Percentiles rank a stretch among this genome's conserved stretches.
Evolutionary conservation across 257 asterid genomes (phyloP).

Genomic region (Salvia rosmarinus): DNA sequence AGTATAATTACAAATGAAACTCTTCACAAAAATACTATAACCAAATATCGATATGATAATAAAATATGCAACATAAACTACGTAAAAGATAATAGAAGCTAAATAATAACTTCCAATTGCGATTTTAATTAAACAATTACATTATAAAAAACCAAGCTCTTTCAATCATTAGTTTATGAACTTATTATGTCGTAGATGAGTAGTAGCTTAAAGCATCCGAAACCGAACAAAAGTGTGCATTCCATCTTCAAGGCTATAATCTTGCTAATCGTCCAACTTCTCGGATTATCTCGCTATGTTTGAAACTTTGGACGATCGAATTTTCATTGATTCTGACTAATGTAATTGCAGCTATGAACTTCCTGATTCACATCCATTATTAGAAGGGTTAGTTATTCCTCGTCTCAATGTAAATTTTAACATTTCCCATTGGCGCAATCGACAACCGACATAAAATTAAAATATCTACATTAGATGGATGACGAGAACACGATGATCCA

Average conservation of each 20-base stretch:
- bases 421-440: constrained; percentile 25
- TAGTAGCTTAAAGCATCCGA: constrained; percentile 11
- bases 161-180: background rate
- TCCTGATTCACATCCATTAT: constrained; percentile 73
- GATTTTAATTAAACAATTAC: background rate
- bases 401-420: constrained; percentile 24
- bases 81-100: constrained; percentile 1
- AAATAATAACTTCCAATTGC: background rate
- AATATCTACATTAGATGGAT: constrained; percentile 60
- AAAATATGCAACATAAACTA: background rate
- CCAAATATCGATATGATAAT: background rate
- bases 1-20: background rate
- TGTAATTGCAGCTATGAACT: constrained; percentile 69
- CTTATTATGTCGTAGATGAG: background rate
- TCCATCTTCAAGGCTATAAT: background rate
- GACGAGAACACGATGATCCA: constrained; percentile 91
- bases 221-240: background rate
- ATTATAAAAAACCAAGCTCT: too few relatives aligned
- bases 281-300: background rate
- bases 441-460: constrained; percentile 35
- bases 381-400: constrained; percentile 59
- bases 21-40: background rate
- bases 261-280: constrained; percentile 9
- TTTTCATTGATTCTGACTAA: constrained; percentile 31
- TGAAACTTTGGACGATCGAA: constrained; percentile 8